These are phyloP conservation scores for Baorangia bicolor DNA, from an alignment of 768 basidiomycete species.

Conservation along the genomic window DNA sequence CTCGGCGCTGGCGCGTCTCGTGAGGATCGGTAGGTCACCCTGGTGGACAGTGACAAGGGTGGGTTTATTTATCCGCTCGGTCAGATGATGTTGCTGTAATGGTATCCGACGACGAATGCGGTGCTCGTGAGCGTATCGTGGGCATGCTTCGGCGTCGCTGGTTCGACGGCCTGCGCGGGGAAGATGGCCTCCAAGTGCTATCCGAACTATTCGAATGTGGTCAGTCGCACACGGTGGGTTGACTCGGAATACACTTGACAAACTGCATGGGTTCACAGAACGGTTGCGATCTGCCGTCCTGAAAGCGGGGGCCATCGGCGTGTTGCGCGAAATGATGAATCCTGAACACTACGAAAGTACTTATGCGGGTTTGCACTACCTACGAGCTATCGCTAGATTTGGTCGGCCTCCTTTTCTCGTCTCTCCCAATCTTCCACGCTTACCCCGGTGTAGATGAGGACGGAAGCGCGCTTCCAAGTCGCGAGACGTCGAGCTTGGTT, in stretches of 20 bases:
- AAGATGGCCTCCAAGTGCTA: conserved; percentile 25
- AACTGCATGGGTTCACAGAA: conserved; percentile 3
- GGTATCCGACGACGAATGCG: conserved; percentile 1
- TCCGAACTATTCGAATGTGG: conserved; percentile 19
- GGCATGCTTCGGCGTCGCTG: conserved; percentile 26
- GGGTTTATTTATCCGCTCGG: not conserved
- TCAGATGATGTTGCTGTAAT: conserved; percentile 19
- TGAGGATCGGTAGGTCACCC: conserved; percentile 19
- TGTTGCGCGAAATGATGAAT: conserved; percentile 17
- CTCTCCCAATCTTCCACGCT: not conserved
- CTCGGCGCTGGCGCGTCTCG: conserved; percentile 14
- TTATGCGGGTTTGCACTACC: conserved; percentile 25
- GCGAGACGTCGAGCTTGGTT: conserved; percentile 10
- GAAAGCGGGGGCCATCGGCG: conserved; percentile 10
- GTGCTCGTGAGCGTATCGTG: conserved; percentile 9
- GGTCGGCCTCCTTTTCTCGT: conserved; percentile 8
- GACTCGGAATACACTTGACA: not conserved
- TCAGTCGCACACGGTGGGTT: conserved; percentile 1
- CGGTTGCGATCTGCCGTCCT: conserved; percentile 16
- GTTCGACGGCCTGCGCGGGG: conserved; percentile 29
- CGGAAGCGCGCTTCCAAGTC: not conserved
- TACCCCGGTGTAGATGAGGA: conserved; percentile 3
- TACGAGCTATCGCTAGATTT: conserved; percentile 18
- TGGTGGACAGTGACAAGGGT: not conserved
- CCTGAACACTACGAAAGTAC: conserved; percentile 1